Conservation (phyloP, 768 basidiomycete species). For the Lepiota brunneoincarnata region DNA sequence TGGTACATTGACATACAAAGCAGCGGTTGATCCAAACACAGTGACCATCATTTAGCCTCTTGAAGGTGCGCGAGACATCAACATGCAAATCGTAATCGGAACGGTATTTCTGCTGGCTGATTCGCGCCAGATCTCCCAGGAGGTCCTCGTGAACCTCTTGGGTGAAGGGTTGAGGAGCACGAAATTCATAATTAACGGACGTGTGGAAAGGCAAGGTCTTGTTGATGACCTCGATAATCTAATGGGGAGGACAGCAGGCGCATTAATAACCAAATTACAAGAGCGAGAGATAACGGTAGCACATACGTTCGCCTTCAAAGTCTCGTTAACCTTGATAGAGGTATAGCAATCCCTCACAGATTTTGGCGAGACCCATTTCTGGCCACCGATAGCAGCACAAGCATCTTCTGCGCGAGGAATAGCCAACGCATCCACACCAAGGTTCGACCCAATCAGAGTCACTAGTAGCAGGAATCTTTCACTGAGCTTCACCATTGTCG, state of each 20-base stretch:
- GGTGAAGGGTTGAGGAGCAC: constrained; percentile 50
- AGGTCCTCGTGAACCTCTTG: constrained; percentile 57
- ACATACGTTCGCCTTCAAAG: constrained; percentile 51
- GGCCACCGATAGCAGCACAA: constrained; percentile 50
- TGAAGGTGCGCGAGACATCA: constrained; percentile 52
- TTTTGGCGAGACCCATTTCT: constrained; percentile 55
- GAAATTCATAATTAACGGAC: constrained; percentile 57
- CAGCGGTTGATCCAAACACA: constrained; percentile 53
- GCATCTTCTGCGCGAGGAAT: constrained; percentile 33
- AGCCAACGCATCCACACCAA: constrained; percentile 1
- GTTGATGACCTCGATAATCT: constrained; percentile 61
- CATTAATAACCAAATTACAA: neutral
- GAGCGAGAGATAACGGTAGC: neutral
- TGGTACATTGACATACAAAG: constrained; percentile 29
- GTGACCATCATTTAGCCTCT: constrained; percentile 58
- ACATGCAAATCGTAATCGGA: constrained; percentile 58
- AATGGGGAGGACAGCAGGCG: neutral
- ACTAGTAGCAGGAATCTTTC: constrained; percentile 1
- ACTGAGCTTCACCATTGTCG: neutral
- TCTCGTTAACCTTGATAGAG: constrained; percentile 46
- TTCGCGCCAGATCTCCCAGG: constrained; percentile 47
- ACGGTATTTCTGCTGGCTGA: constrained; percentile 38
- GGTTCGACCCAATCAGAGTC: neutral
- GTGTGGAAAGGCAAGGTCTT: constrained; percentile 64
- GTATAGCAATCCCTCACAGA: constrained; percentile 51